Evolutionary conservation across 306 rosid genomes (phyloP).

Genomic region (Cucurbita ficifolia): DNA sequence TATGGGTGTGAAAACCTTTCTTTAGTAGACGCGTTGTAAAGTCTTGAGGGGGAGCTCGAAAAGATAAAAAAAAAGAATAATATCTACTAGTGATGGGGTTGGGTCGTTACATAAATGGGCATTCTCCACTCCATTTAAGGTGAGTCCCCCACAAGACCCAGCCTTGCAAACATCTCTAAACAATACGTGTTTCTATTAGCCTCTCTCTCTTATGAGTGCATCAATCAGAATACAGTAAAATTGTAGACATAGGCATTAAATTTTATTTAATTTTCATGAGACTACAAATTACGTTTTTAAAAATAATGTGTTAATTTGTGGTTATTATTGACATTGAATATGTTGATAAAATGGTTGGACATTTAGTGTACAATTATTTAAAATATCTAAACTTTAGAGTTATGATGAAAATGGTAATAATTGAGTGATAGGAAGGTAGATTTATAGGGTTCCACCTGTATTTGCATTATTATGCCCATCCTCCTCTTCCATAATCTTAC

Average conservation of each 20-base stretch:
- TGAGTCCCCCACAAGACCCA: too few relatives aligned
- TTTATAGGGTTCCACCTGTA: neutral
- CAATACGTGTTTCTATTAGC: neutral
- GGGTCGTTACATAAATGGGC: too few relatives aligned
- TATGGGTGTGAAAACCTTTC: too few relatives aligned
- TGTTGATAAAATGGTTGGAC: neutral
- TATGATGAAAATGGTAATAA: neutral
- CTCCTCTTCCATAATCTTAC: neutral
- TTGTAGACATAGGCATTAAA: neutral
- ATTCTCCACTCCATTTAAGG: too few relatives aligned
- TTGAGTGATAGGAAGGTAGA: neutral
- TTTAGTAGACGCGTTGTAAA: too few relatives aligned
- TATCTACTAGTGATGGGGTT: too few relatives aligned
- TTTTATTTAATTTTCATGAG: neutral
- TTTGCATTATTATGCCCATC: neutral
- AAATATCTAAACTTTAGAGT: neutral
- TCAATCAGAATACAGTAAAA: neutral
- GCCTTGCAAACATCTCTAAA: too few relatives aligned
- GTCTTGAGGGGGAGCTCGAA: too few relatives aligned
- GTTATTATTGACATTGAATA: neutral
- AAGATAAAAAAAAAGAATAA: too few relatives aligned
- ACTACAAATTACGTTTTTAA: neutral
- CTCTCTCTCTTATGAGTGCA: neutral
- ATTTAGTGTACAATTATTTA: neutral
- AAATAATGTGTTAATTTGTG: neutral